Percentiles rank a stretch among this genome's conserved stretches.
Conservation (phyloP, 2,329 filamentous ascomycete species). For the Furcasterigmium sp. region DNA sequence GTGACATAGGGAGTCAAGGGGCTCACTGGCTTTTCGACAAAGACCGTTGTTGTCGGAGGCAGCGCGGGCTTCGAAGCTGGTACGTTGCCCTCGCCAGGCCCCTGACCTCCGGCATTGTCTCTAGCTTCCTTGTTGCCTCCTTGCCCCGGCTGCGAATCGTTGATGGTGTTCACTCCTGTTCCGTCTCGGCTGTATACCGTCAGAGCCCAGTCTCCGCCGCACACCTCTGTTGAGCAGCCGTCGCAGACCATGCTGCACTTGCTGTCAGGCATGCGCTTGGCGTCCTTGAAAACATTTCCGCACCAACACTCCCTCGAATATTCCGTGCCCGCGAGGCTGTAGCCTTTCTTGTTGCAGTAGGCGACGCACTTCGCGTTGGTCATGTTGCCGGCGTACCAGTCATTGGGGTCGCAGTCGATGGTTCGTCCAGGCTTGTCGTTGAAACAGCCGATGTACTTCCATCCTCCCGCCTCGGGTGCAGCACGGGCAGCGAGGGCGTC, state of each 20-base stretch:
- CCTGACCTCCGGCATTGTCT: neutral
- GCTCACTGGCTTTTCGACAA: neutral
- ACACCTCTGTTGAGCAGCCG: conserved; percentile 7
- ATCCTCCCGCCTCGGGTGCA: conserved; percentile 9
- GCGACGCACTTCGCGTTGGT: conserved; percentile 42
- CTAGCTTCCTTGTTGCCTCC: conserved; percentile 1
- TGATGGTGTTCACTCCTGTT: conserved; percentile 3
- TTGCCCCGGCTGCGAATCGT: neutral
- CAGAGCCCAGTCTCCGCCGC: conserved; percentile 11
- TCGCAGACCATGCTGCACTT: conserved; percentile 9
- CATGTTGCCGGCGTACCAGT: conserved; percentile 29
- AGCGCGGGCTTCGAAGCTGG: neutral
- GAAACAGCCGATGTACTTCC: conserved; percentile 25
- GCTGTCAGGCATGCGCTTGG: conserved; percentile 6
- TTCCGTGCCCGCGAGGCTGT: conserved; percentile 42
- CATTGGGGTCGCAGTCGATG: conserved; percentile 14
- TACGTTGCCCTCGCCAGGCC: neutral
- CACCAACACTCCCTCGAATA: conserved; percentile 49
- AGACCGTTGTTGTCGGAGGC: neutral
- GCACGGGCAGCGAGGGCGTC: neutral
- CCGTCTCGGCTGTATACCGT: conserved; percentile 12
- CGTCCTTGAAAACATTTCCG: conserved; percentile 18
- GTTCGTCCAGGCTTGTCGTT: conserved; percentile 16
- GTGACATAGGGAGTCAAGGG: neutral
- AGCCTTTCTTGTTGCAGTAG: conserved; percentile 36